Percentiles rank a stretch among this genome's conserved stretches.
Conservation (phyloP, 106 monocot genomes). For the Gastrodia elata region DNA sequence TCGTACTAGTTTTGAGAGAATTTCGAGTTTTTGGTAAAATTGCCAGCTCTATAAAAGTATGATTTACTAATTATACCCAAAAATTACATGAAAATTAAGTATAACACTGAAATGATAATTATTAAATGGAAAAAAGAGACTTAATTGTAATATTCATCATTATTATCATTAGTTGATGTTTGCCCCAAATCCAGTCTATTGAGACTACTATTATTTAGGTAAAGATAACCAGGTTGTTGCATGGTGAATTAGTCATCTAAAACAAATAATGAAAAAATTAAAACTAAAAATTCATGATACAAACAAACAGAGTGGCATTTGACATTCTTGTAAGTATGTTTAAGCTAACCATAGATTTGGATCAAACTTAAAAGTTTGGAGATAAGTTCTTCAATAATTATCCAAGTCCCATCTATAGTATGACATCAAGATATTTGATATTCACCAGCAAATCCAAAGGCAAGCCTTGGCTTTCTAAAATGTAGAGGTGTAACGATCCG, state of each 20-base stretch:
- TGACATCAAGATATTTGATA: background rate
- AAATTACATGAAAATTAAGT: background rate
- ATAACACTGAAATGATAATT: background rate
- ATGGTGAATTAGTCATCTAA: background rate
- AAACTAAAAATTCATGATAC: background rate
- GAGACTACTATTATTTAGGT: background rate
- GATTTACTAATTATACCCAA: too few relatives aligned
- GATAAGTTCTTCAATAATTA: too few relatives aligned
- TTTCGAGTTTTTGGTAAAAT: too few relatives aligned
- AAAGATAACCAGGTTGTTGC: background rate
- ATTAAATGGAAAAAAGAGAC: background rate
- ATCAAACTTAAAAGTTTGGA: background rate
- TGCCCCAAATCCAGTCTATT: background rate
- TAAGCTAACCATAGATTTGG: background rate
- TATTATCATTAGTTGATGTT: background rate
- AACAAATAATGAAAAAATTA: background rate
- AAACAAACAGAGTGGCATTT: background rate
- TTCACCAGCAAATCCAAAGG: background rate
- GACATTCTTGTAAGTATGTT: background rate
- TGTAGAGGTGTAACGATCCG: too few relatives aligned
- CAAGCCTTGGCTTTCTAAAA: background rate
- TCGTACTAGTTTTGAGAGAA: too few relatives aligned
- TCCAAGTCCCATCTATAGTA: too few relatives aligned
- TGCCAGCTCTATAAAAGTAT: too few relatives aligned
- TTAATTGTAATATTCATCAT: background rate